A percentile compares a stretch with the other conserved stretches of the same genome.
Evolutionary conservation across 768 basidiomycete genomes (phyloP).

Genomic region (Mycena indigotica): DNA sequence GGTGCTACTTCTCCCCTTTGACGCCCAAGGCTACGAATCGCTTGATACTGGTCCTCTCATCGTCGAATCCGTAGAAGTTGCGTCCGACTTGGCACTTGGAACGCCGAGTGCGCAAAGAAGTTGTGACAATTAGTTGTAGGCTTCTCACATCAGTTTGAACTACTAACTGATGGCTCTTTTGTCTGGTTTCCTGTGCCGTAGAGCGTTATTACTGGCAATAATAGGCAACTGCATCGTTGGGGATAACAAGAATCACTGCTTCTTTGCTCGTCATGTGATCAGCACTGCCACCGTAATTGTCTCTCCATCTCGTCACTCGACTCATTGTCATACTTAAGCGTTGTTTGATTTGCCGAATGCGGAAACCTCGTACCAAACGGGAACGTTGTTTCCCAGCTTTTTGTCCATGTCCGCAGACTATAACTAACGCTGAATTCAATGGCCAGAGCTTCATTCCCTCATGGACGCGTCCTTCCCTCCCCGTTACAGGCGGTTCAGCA

Average conservation of each 20-base stretch:
- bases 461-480: constrained; percentile 55
- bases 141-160: neutral
- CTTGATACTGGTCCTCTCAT: constrained; percentile 28
- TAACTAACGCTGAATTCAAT: constrained; percentile 5
- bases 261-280: neutral
- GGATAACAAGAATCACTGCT: no score
- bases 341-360: neutral
- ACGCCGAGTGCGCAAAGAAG: constrained; percentile 27
- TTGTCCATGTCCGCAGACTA: constrained; percentile 9
- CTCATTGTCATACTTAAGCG: neutral
- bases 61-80: constrained; percentile 37
- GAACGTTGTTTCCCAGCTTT: neutral
- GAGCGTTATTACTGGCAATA: constrained; percentile 11
- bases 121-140: constrained; percentile 5
- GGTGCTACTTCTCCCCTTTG: constrained; percentile 41
- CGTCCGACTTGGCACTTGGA: constrained; percentile 32
- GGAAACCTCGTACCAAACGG: neutral
- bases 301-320: neutral
- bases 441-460: constrained; percentile 11
- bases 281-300: neutral
- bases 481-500: constrained; percentile 50
- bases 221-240: neutral
- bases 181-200: neutral
- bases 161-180: constrained; percentile 6
- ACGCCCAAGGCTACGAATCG: constrained; percentile 32